Percentiles rank a stretch among this genome's conserved stretches.
These are phyloP conservation scores for Eremothecium sinecaudum DNA, from an alignment of 1,139 yeast genomes.

Conservation along the genomic window DNA sequence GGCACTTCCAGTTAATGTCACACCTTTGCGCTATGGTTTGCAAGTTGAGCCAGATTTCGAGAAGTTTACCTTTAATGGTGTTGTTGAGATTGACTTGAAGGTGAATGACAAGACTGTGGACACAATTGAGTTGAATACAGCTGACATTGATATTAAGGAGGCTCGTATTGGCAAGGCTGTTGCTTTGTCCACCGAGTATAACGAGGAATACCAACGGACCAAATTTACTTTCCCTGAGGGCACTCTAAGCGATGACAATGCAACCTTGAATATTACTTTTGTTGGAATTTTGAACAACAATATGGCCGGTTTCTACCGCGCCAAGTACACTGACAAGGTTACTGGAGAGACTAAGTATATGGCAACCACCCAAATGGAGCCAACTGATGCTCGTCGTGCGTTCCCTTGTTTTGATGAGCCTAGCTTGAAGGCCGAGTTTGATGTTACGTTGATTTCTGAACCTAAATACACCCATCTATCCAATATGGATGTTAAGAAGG, in stretches of 20 bases:
- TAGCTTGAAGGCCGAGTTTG: conserved; percentile 61
- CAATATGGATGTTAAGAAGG: conserved; percentile 55
- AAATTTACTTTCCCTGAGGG: conserved; percentile 47
- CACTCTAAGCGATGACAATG: conserved; percentile 34
- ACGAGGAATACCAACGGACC: conserved; percentile 54
- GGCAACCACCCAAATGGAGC: conserved; percentile 79
- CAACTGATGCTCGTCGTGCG: conserved; percentile 78
- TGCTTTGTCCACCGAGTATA: conserved; percentile 32
- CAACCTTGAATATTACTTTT: conserved; percentile 46
- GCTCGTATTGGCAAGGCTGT: conserved; percentile 39
- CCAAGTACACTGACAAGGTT: conserved; percentile 52
- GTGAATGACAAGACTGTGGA: conserved; percentile 39
- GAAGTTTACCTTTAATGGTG: conserved; percentile 62
- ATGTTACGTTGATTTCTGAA: conserved; percentile 49
- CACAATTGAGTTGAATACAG: conserved; percentile 39
- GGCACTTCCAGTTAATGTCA: conserved; percentile 62
- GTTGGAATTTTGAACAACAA: conserved; percentile 65
- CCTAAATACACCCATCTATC: conserved; percentile 57
- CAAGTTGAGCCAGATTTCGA: conserved; percentile 65
- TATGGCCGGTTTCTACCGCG: conserved; percentile 77
- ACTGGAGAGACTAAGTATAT: conserved; percentile 53
- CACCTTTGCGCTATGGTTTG: conserved; percentile 62
- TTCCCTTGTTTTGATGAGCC: conserved; percentile 84
- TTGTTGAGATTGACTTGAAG: conserved; percentile 52
- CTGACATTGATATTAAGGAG: conserved; percentile 54